Conservation (phyloP, 2,329 filamentous ascomycete genomes). For the Penicillium sp. region DNA sequence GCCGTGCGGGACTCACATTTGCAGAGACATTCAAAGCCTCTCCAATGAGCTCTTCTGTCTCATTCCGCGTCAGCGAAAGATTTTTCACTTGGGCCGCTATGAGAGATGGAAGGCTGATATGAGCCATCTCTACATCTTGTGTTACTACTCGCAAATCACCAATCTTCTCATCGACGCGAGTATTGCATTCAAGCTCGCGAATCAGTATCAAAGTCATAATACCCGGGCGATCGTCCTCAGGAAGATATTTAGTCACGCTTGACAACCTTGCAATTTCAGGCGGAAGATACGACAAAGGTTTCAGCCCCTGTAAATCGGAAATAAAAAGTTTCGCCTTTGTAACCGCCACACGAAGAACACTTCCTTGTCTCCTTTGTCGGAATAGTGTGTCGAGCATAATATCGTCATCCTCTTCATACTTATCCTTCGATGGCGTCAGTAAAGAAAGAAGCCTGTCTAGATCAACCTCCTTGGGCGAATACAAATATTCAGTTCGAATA, state of each 20-base stretch:
- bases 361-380: constrained; percentile 79
- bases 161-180: constrained; percentile 65
- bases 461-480: constrained; percentile 71
- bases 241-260: constrained; percentile 87
- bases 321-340: constrained; percentile 62
- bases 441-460: constrained; percentile 77
- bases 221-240: constrained; percentile 90
- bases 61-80: constrained; percentile 61
- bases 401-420: constrained; percentile 84
- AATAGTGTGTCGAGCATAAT: constrained; percentile 91
- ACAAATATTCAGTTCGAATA: constrained; percentile 68
- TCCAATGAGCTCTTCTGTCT: constrained; percentile 67
- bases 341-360: constrained; percentile 69
- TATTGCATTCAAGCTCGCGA: constrained; percentile 56
- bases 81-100: constrained; percentile 70
- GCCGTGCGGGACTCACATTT: constrained; percentile 16
- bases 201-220: constrained; percentile 70
- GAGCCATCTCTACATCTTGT: constrained; percentile 65
- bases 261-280: constrained; percentile 79
- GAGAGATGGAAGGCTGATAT: constrained; percentile 81
- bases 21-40: constrained; percentile 46
- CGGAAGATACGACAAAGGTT: constrained; percentile 65
- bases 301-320: constrained; percentile 60
- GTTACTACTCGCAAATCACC: constrained; percentile 60
- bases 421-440: constrained; percentile 86